Evolutionary conservation across 306 rosid species (phyloP).

Genomic region (Dryas drummondii): DNA sequence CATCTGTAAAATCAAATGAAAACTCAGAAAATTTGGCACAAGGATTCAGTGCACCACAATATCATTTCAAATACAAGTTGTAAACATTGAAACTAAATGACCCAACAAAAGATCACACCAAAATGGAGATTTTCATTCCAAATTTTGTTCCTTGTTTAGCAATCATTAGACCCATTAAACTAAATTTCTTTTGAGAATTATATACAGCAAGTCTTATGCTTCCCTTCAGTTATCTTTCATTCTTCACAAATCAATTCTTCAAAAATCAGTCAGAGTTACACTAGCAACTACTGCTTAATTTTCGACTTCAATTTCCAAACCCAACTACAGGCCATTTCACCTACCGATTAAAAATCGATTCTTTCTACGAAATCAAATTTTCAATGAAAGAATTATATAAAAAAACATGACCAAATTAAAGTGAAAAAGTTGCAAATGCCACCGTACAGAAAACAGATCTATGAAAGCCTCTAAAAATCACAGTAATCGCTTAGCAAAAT

Average conservation of each 20-base stretch:
- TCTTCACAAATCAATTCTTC: not conserved
- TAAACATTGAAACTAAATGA: not conserved
- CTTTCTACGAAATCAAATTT: not conserved
- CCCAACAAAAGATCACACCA: not conserved
- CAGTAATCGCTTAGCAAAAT: not conserved
- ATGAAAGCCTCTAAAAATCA: not conserved
- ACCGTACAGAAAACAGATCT: not conserved
- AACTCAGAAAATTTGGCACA: not conserved
- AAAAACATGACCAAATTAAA: not conserved
- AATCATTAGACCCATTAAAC: constrained; percentile 1
- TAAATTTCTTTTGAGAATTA: not conserved
- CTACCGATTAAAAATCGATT: not conserved
- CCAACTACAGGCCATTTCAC: not conserved
- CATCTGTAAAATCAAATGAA: constrained; percentile 48
- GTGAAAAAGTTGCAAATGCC: not conserved
- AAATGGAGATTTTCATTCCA: not conserved
- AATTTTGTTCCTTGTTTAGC: not conserved
- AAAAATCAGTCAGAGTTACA: not conserved
- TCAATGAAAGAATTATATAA: not conserved
- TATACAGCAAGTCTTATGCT: not conserved
- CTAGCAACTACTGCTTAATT: not conserved
- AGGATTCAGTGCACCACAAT: not conserved
- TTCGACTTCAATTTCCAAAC: not conserved
- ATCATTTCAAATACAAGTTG: not conserved
- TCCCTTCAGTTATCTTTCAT: not conserved